Evolutionary conservation across 2,329 filamentous ascomycete genomes (phyloP).

Genomic region (Botrytis paeoniae): DNA sequence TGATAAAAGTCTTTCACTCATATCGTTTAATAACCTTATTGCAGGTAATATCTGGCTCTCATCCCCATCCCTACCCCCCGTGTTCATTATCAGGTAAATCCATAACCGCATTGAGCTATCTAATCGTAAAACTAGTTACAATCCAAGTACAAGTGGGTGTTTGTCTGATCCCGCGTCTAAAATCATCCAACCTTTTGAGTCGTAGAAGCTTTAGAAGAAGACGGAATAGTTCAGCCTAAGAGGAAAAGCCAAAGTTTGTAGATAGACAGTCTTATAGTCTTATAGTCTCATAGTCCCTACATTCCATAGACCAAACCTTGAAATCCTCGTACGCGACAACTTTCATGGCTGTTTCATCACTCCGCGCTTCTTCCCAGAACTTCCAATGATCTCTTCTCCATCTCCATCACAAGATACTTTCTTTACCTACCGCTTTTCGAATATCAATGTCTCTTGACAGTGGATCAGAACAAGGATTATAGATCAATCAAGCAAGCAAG

Average conservation of each 20-base stretch:
- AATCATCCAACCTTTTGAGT: background rate
- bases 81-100: constrained; percentile 5
- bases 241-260: background rate
- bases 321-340: constrained; percentile 7
- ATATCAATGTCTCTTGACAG: background rate
- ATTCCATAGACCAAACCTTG: constrained; percentile 15
- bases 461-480: constrained; percentile 16
- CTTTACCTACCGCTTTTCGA: background rate
- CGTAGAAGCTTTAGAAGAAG: background rate
- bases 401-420: background rate
- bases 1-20: background rate
- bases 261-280: background rate
- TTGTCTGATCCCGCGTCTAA: constrained; percentile 6
- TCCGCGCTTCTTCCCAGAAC: background rate
- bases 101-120: constrained; percentile 2
- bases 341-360: constrained; percentile 12
- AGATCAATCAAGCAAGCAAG: background rate
- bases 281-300: constrained; percentile 5
- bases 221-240: constrained; percentile 3
- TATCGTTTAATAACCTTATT: background rate
- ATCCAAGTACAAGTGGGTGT: constrained; percentile 9
- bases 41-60: background rate
- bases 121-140: background rate
- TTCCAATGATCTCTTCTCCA: background rate
- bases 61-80: background rate